phyloP scores from a whole-genome alignment of 257 asterid genomes.

The Lavandula angustifolia region DNA sequence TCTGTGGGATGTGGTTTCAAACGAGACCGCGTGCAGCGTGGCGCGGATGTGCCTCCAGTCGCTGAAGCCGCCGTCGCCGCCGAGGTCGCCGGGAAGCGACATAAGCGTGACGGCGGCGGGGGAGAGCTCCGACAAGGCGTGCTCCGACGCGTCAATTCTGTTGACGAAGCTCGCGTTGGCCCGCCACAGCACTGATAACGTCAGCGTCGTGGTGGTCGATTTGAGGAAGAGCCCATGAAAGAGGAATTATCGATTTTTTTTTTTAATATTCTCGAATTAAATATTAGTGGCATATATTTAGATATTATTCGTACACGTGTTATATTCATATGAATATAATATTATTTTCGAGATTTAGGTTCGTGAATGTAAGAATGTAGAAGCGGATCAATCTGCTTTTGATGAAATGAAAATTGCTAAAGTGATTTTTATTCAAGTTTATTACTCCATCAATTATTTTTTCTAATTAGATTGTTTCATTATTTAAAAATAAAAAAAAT shows the following conservation, averaged over 20 bases:
- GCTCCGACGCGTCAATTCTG: constrained; percentile 89
- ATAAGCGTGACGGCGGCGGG: constrained; percentile 43
- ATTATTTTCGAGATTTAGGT: constrained; percentile 18
- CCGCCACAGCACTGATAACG: constrained; percentile 80
- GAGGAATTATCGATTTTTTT: background rate
- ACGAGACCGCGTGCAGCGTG: constrained; percentile 89
- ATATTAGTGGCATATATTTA: constrained; percentile 30
- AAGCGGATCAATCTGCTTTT: no score
- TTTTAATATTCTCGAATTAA: background rate
- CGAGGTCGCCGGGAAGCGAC: constrained; percentile 53
- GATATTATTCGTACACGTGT: background rate
- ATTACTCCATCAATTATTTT: no score
- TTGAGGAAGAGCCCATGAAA: constrained; percentile 40
- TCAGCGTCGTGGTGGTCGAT: constrained; percentile 85
- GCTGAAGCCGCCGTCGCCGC: constrained; percentile 54
- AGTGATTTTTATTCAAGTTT: no score
- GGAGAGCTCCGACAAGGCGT: constrained; percentile 72
- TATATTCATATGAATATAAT: background rate
- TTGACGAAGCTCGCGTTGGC: constrained; percentile 90
- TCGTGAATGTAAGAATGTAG: no score
- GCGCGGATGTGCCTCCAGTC: constrained; percentile 84
- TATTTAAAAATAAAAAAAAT: no score
- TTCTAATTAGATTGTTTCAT: no score
- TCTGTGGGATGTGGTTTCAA: constrained; percentile 89
- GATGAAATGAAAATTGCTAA: no score